Base-by-base conservation (phyloP, 495 filamentous ascomycete genomes). In the Hyaloscypha variabilis region DNA sequence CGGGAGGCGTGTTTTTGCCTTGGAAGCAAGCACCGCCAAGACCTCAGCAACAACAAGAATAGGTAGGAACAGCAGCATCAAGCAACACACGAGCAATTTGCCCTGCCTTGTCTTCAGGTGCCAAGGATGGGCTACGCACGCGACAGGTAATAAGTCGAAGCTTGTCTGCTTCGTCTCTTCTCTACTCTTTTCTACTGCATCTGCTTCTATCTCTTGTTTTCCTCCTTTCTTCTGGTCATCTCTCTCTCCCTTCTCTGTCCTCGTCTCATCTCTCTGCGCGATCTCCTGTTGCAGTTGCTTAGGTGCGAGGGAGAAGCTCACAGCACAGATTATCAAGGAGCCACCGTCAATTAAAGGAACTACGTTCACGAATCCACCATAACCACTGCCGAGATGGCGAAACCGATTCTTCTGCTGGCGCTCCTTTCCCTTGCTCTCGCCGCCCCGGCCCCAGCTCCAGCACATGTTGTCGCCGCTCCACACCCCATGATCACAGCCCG, bases 401-500 rank as follows among this genome's bases (percentile, higher is more conserved):
- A 14, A 0, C 39, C 28, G 5, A 4, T 63, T 24, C 8, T 61
- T 23, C 30, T 64, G 19, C 28, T 67, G 23, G 61, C 58, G n/a
- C 51, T 70, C 21, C 30, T 72, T 51, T 61, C 67, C 29, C 54
- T 50, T 52, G 62, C 60, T 49, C 56, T 73, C 29, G 64, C 68
- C 62, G 65, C 65, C 14, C 56, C 68, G 50, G 60, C 64, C 19
- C 57, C 67, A 54, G 55, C 64, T 50, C 63, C 65, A 58, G 36
- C 57, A 14, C 68, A 61, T 23, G 64, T 61, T 23, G 67, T 70
- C 19, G 72, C 31, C 23, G 62, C 76, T 49, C 62, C 73, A 11
- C 77, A 82, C 71, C 82, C 83, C 28, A 68, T 79, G 70, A 78
- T 85, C 51, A 85, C 83, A 26, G 77, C 80, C 21, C 77, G 79